Conservation (phyloP, 208 protist species). For the Wallacemonas sp. region DNA sequence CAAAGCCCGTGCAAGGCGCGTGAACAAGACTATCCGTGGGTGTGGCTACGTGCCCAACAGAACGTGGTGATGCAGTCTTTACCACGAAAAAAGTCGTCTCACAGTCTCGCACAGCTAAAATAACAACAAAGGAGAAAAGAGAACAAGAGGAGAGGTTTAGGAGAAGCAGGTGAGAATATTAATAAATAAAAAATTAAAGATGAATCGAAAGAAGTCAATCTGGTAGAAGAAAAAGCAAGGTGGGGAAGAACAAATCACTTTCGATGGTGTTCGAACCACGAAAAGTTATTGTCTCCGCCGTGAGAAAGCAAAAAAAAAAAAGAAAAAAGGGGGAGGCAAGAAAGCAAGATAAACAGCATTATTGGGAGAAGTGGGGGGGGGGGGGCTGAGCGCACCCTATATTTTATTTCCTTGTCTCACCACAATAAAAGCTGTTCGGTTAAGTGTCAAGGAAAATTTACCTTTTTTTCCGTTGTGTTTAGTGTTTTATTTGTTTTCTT, state of each 20-base stretch:
- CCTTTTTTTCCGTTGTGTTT: no score
- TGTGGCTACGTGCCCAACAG: no score
- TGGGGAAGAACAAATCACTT: background rate
- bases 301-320: background rate
- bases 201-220: background rate
- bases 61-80: no score
- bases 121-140: no score
- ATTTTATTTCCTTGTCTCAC: background rate
- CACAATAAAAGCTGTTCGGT: background rate
- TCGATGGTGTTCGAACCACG: background rate
- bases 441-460: no score
- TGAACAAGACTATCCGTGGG: no score
- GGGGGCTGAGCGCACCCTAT: background rate
- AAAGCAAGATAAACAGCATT: background rate
- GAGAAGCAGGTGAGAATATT: no score
- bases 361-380: background rate
- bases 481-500: background rate
- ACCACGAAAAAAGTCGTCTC: no score
- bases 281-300: background rate
- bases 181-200: background rate
- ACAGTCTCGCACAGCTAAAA: no score
- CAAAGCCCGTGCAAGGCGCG: no score
- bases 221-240: slow-evolving; percentile 9
- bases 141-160: no score
- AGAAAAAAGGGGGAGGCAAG: slow-evolving; percentile 2